Evolutionary conservation across 495 filamentous ascomycete genomes (phyloP), one percentile per base, ranked within the genome.

Genomic region (Bacidia gigantensis): DNA sequence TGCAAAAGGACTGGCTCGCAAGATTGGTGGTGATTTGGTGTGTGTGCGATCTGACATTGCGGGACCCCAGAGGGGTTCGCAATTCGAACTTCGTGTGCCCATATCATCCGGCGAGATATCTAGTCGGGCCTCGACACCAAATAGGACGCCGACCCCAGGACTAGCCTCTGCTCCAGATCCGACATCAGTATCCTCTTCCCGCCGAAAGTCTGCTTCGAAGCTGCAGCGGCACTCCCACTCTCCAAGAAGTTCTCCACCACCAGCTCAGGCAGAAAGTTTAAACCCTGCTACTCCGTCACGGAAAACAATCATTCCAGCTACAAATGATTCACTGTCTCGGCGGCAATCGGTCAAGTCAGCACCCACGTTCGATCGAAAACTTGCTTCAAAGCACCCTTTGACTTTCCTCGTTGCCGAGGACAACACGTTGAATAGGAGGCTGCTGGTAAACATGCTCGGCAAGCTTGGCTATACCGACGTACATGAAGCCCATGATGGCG

Each of bases 361-460:
- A 17, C 17, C 41, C 9, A 17, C 41, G 5, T 44, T 21, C 59
- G 60, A 62, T 49, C 60, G 61, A 17, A 46, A 69, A 9, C 73
- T 85, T 11, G 79, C 77, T 7, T 65, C 69, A 43, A 76, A 75
- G 53, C 68, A 76, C 56, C 82, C 83, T 1, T 67, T 89, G 11
- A 82, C 76, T 14, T 83, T 84, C 56, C 74, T 89, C 3, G 79
- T 89, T 5, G 86, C 80, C 14, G 85, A 89, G 67, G 85, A 89
- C 66, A 89, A 89, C 67, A 74, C 72, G 35, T 84, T 87, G 60
- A 89, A 89, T 62, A 80, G 85, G n/a, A 78, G 75, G 35, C 76
- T 89, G 2, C 70, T 86, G 18, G 74, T 83, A 25, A 79, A 69
- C 57, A 86, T 86, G 77, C 71, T 89, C 2, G 66, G 69, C 20